Evolutionary conservation across 179 eudicot species (phyloP).

Genomic region (Actinidia arguta): DNA sequence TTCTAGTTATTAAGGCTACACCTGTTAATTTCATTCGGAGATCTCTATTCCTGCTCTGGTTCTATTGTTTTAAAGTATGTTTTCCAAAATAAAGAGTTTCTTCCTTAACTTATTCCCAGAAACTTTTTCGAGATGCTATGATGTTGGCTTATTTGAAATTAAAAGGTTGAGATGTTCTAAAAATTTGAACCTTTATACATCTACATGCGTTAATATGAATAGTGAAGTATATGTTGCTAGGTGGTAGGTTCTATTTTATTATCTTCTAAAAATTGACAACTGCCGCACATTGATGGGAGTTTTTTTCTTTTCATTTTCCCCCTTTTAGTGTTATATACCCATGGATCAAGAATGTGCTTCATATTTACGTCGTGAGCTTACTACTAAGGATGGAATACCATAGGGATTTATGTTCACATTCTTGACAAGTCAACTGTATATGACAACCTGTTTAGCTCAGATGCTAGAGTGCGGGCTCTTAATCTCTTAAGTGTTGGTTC

Average conservation of each 20-base stretch:
- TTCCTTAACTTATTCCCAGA: neutral
- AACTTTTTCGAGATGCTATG: neutral
- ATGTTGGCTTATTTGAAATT: neutral
- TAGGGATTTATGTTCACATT: neutral
- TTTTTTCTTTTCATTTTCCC: too few relatives aligned
- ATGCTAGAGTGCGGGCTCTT: neutral
- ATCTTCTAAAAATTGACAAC: neutral
- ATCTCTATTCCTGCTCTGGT: neutral
- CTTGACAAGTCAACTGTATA: neutral
- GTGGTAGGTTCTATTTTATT: neutral
- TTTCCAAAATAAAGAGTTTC: too few relatives aligned
- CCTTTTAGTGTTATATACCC: neutral
- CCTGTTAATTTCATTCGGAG: too few relatives aligned
- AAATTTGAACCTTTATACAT: neutral
- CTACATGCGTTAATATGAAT: neutral
- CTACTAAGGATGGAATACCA: neutral
- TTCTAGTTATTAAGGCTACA: neutral
- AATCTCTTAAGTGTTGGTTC: neutral
- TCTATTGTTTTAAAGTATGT: neutral
- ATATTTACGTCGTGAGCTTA: neutral
- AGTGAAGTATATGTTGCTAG: neutral
- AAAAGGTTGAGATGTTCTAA: neutral
- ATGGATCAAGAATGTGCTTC: neutral
- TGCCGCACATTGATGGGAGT: neutral
- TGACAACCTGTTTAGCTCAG: neutral